phyloP scores from a whole-genome alignment of 2,329 filamentous ascomycete genomes.

The Lasiodiplodia theobromae region DNA sequence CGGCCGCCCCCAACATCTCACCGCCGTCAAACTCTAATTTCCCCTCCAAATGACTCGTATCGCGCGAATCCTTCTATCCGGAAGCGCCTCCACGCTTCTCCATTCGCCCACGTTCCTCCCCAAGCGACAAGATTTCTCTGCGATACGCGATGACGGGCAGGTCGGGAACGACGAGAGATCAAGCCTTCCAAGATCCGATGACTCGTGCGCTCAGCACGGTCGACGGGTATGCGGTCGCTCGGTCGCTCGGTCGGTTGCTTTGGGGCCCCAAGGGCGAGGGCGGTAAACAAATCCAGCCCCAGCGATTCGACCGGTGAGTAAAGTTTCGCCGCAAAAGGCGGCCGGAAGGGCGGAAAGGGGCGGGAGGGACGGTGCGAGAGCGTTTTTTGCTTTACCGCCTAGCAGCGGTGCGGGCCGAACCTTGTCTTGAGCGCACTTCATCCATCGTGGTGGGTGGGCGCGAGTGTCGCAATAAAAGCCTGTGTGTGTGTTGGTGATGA shows the following conservation, averaged over 20 bases:
- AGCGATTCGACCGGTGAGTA: background rate
- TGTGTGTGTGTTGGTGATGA: background rate
- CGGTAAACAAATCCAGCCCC: background rate
- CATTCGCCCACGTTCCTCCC: background rate
- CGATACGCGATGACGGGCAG: background rate
- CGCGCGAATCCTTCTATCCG: background rate
- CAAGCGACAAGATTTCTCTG: background rate
- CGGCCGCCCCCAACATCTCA: background rate
- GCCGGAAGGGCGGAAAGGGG: background rate
- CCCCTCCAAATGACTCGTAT: background rate
- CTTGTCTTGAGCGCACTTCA: slow-evolving; percentile 24
- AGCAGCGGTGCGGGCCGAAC: slow-evolving; percentile 28
- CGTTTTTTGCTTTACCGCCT: slow-evolving; percentile 17
- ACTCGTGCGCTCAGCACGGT: background rate
- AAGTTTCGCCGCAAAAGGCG: background rate
- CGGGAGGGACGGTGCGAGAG: background rate
- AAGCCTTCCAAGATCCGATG: background rate
- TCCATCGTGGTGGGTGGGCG: background rate
- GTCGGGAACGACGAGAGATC: background rate
- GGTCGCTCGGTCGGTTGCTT: too few species aligned
- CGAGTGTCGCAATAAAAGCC: too few species aligned
- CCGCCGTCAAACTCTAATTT: background rate
- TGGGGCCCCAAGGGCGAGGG: background rate
- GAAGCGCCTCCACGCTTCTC: background rate
- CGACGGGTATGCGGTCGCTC: background rate